Conservation (phyloP, 441 rosid species). For the Brassica hybrid region DNA sequence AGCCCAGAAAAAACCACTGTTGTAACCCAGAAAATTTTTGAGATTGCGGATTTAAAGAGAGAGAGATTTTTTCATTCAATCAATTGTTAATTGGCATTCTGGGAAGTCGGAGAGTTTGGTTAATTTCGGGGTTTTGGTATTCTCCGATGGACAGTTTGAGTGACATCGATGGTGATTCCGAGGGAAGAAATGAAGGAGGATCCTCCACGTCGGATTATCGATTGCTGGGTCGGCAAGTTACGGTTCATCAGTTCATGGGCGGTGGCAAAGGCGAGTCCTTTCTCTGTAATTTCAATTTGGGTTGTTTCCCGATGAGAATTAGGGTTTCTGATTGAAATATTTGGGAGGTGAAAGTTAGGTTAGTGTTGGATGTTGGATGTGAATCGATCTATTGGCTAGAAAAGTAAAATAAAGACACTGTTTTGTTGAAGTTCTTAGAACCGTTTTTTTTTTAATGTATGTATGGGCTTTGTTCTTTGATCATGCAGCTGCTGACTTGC, state of each 20-base stretch:
- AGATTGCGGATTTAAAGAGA: not conserved
- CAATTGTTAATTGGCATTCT: not conserved
- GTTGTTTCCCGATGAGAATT: not conserved
- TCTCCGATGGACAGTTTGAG: constrained; percentile 55
- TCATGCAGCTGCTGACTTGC: constrained; percentile 75
- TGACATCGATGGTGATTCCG: constrained; percentile 48
- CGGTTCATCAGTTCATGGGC: constrained; percentile 85
- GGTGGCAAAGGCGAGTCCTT: constrained; percentile 70
- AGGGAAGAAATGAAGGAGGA: constrained; percentile 44
- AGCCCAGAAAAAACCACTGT: constrained; percentile 3
- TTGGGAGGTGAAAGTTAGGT: constrained; percentile 3
- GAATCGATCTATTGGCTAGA: not conserved
- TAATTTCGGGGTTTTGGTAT: not conserved
- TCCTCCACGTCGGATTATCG: constrained; percentile 50
- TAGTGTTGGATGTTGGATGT: constrained; percentile 23
- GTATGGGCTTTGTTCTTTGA: too few species aligned
- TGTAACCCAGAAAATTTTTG: not conserved
- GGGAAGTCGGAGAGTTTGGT: not conserved
- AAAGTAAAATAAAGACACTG: not conserved
- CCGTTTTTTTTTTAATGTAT: too few species aligned
- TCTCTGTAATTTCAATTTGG: not conserved
- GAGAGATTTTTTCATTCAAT: not conserved
- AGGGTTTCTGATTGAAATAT: constrained; percentile 28
- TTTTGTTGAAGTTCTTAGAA: constrained; percentile 1
- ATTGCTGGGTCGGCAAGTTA: constrained; percentile 67